These are phyloP conservation scores for Harrya chromipes DNA, from an alignment of 768 basidiomycete species.

Conservation along the genomic window DNA sequence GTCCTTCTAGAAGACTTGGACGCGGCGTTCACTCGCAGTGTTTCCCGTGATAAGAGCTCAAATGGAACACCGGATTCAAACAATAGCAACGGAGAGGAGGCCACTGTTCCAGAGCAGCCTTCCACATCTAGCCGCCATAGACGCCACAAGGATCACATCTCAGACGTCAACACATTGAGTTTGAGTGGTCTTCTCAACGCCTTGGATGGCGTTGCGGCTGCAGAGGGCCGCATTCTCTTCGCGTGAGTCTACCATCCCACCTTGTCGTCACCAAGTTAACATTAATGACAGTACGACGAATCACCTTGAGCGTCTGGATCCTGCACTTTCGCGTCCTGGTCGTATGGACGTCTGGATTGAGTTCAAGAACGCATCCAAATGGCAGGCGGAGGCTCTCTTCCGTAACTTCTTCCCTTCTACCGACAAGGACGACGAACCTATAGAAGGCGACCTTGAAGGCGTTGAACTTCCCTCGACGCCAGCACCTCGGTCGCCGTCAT, in stretches of 20 bases:
- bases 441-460: conserved; percentile 44
- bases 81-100: conserved; percentile 34
- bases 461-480: conserved; percentile 41
- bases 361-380: conserved; percentile 82
- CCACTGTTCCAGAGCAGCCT: conserved; percentile 26
- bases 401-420: conserved; percentile 86
- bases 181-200: conserved; percentile 82
- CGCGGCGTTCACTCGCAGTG: conserved; percentile 80
- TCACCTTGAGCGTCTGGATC: conserved; percentile 87
- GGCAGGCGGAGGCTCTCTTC: conserved; percentile 85
- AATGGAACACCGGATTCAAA: conserved; percentile 42
- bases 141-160: conserved; percentile 54
- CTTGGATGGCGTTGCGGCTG: conserved; percentile 81
- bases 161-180: conserved; percentile 78
- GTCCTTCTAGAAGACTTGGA: conserved; percentile 90
- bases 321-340: conserved; percentile 87
- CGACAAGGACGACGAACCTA: conserved; percentile 44
- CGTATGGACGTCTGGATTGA: conserved; percentile 93
- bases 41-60: conserved; percentile 56
- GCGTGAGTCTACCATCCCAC: conserved; percentile 54
- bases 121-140: conserved; percentile 39
- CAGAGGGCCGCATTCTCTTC: conserved; percentile 85
- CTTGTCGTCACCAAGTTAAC: not conserved
- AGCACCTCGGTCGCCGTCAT: conserved; percentile 41
- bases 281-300: conserved; percentile 66